Percentiles rank a stretch among this genome's conserved stretches.
Conservation (phyloP, 2,329 filamentous ascomycete species). For the Fusarium virguliforme region DNA sequence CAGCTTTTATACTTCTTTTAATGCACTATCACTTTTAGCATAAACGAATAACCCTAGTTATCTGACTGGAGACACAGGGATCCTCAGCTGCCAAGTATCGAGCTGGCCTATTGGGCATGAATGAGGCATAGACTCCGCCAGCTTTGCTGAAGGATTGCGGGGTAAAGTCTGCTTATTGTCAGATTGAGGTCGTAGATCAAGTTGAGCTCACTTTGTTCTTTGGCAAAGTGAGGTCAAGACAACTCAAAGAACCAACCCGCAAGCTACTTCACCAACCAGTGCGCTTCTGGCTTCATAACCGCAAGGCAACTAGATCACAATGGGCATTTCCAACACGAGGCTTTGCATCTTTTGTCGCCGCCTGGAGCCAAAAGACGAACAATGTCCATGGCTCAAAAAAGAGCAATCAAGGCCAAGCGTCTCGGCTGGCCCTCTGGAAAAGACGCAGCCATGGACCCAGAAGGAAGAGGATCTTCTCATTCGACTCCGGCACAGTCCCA, state of each 20-base stretch:
- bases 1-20: not conserved
- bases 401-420: not conserved
- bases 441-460: not conserved
- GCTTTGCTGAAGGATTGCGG: conserved; percentile 3
- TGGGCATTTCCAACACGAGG: not conserved
- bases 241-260: not conserved
- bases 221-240: not conserved
- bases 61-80: not conserved
- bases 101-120: not conserved
- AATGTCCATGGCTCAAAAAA: not conserved
- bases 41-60: not conserved
- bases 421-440: not conserved
- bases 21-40: not conserved
- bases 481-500: not conserved
- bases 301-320: not conserved
- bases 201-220: not conserved
- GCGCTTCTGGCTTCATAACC: not conserved
- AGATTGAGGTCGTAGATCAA: not conserved
- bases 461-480: not conserved
- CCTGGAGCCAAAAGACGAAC: not conserved
- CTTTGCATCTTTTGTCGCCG: conserved; percentile 7
- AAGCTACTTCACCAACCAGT: not conserved
- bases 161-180: not conserved
- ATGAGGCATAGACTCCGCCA: not conserved
- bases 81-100: not conserved